These are phyloP conservation scores for Solanum piurae DNA, from an alignment of 257 asterid species.

Conservation along the genomic window DNA sequence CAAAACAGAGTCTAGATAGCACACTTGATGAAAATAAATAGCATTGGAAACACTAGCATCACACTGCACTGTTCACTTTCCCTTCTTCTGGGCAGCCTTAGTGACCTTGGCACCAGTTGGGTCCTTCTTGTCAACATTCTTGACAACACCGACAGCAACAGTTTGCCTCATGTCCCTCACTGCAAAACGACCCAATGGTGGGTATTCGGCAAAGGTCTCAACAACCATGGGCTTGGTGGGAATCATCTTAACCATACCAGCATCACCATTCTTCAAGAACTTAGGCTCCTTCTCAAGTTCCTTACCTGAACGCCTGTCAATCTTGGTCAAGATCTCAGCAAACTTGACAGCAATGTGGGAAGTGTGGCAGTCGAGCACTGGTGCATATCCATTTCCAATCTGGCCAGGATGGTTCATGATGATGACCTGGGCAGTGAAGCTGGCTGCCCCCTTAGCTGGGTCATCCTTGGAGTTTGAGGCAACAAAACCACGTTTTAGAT, in stretches of 20 bases:
- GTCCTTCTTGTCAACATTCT: not conserved
- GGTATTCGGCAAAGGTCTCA: not conserved
- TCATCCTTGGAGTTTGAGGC: slow-evolving; percentile 1
- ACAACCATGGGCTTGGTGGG: not conserved
- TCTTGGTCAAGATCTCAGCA: not conserved
- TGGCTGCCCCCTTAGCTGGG: not conserved
- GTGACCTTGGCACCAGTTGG: not conserved
- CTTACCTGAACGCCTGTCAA: not conserved
- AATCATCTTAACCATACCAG: not conserved
- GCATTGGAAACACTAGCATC: not conserved
- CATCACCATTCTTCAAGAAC: slow-evolving; percentile 1
- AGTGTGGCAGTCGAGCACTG: not conserved
- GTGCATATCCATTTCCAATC: not conserved
- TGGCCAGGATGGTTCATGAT: not conserved
- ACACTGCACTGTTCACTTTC: not conserved
- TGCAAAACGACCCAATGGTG: not conserved
- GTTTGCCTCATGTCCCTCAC: not conserved
- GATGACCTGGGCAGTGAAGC: not conserved
- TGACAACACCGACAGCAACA: not conserved
- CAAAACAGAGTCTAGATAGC: not conserved
- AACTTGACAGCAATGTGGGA: not conserved
- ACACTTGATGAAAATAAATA: not conserved
- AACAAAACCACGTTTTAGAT: not conserved
- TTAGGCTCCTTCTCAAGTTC: not conserved
- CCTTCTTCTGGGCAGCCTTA: not conserved